Evolutionary conservation across 495 filamentous ascomycete genomes (phyloP), one percentile per base, ranked within the genome.

Genomic region (Podospora pseudocomata): DNA sequence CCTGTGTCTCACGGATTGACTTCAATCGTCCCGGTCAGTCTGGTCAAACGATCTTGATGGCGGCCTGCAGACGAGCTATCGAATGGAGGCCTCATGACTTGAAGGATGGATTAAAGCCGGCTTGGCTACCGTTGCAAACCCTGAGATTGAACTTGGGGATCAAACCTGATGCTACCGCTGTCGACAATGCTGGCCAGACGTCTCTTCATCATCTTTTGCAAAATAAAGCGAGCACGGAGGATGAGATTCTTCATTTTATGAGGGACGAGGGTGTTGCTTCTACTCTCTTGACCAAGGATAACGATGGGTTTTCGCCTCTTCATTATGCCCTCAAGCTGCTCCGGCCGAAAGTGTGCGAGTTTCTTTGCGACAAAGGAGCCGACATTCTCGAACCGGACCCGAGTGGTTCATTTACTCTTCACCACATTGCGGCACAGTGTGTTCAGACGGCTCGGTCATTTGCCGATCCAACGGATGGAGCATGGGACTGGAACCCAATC

Each of bases 141-240:
- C 23, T 23, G 23, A 23, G 23, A 23, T 23, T 23, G 23, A 23
- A 23, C 23, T 60, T 53, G 53, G 72, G 71, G 9, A 32, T 7
- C 30, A 32, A 32, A 7, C 72, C 65, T 2, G 66, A 76, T 69
- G 65, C 68, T 5, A 65, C 70, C 3, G 39, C 62, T 2, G 44
- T 73, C 20, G 75, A 77, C 66, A 70, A 71, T 20, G 53, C 70
- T 20, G 72, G 74, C 39, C 67, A 72, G 28, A 75, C 71, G 28
- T 71, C 72, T 16, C 62, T 79, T 4, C 77, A 79, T 64, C 66
- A 72, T 39, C 70, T 79, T 28, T 66, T 77, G 0, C 63, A 73
- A 18, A 71, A 78, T 63, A 49, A 65, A 5, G 69, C 69, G 23
- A 23, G 23, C n/a, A 63, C 65, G 32, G 39, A 62, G 56, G 68